phyloP scores from a whole-genome alignment of 176 grass and related monocot species.

The Oryza brachyantha region DNA sequence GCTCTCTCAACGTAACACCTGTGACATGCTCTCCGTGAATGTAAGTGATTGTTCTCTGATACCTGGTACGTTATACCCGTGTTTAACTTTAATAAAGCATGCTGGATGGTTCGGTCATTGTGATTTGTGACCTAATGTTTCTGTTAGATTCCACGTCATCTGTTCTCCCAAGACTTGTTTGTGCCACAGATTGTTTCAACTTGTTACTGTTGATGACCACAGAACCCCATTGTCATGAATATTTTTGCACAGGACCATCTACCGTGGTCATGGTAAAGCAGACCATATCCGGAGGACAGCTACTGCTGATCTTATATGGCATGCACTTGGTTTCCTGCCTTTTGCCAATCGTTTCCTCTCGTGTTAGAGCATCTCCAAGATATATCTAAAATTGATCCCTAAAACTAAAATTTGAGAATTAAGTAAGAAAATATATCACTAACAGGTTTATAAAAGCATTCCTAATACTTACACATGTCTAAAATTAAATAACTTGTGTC shows the following conservation, averaged over 20 bases:
- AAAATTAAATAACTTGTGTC: no score
- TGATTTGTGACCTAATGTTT: background rate
- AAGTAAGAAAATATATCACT: no score
- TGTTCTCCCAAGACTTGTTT: background rate
- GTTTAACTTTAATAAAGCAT: constrained; percentile 18
- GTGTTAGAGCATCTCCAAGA: no score
- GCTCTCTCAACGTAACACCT: background rate
- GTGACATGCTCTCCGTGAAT: constrained; percentile 39
- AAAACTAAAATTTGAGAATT: no score
- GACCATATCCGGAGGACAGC: background rate
- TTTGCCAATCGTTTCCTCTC: background rate
- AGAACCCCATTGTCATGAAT: constrained; percentile 19
- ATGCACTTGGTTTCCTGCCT: background rate
- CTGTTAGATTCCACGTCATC: background rate
- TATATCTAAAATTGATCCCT: no score
- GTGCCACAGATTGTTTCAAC: background rate
- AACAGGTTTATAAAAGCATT: no score
- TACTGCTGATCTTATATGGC: constrained; percentile 4
- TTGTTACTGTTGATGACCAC: constrained; percentile 22
- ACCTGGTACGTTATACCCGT: constrained; percentile 17
- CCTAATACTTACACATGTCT: no score
- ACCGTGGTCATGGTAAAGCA: background rate
- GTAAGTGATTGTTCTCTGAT: background rate
- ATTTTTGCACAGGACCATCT: constrained; percentile 3
- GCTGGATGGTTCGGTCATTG: background rate